Conservation (phyloP, 1,284 basidiomycete genomes). For the Ceraceosorus guamensis region DNA sequence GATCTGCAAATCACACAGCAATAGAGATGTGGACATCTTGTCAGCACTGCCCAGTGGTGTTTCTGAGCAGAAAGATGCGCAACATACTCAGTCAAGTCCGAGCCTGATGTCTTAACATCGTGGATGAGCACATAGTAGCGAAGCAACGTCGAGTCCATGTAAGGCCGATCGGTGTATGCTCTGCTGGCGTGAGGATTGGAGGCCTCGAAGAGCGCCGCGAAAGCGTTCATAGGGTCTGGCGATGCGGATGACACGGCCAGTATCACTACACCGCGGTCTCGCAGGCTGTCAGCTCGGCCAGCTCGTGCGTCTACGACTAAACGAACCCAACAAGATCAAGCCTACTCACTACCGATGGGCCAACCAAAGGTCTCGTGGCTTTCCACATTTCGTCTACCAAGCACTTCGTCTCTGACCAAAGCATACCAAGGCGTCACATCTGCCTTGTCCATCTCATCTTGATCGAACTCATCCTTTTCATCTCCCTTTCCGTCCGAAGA, state of each 20-base stretch:
- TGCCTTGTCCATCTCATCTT: too few relatives aligned
- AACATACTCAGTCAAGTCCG: constrained; percentile 22
- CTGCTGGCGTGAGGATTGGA: constrained; percentile 6
- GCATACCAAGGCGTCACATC: constrained; percentile 32
- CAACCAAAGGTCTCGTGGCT: constrained; percentile 34
- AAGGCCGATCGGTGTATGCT: constrained; percentile 29
- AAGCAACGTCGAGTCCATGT: constrained; percentile 34
- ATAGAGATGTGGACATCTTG: not conserved
- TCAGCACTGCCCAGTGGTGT: not conserved
- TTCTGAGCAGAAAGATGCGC: not conserved
- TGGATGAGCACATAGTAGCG: constrained; percentile 44
- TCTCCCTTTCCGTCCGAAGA: too few relatives aligned
- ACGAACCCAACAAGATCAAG: too few relatives aligned
- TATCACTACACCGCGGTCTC: constrained; percentile 14
- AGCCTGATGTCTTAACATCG: constrained; percentile 24
- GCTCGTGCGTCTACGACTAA: too few relatives aligned
- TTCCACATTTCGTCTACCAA: constrained; percentile 18
- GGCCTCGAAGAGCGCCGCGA: constrained; percentile 40
- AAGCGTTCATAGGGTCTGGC: constrained; percentile 43
- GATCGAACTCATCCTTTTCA: too few relatives aligned
- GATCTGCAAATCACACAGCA: too few relatives aligned
- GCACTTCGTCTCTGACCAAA: constrained; percentile 20
- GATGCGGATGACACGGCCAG: constrained; percentile 33
- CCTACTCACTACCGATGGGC: constrained; percentile 13
- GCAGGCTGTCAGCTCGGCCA: not conserved